Evolutionary conservation across 257 asterid genomes (phyloP), one percentile per base, ranked within the genome.

Genomic region (Solanum paucissectum): DNA sequence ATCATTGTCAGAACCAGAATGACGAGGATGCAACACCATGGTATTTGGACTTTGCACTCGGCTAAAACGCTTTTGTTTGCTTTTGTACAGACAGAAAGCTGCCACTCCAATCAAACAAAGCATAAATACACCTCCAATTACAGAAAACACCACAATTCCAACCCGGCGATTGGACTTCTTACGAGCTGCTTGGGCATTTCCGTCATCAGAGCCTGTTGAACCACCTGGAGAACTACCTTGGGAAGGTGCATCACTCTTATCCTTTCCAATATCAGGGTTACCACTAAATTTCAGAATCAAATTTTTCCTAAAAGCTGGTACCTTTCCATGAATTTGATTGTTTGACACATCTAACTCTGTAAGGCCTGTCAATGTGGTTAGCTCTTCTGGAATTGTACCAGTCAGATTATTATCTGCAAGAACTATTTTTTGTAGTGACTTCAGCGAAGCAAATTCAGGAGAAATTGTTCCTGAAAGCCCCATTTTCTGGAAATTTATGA

Each of bases 41-140:
- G 94, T 93, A 83, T 93, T 93, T 36, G 98, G 99, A 37, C 98
- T 95, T 77, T 93, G 99, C 62, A 96, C 99, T 90, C 95, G 85
- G 93, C 93, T 92, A 34, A 93, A 94, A 8, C 89, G 92, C 90
- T 93, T 94, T 87, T 92, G 96, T 87, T 92, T 95, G 88, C 91
- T 93, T 88, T 91, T 94, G 93, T 92, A 95, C 87, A 94, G 83
- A 89, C 96, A 96, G 90, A 94, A 92, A 69, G 91, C 96, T 3
- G 90, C 95, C 62, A 90, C 34, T 16, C 93, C 94, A 21, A 96
- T 90, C 89, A 96, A 93, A 88, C 92, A 93, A 68, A 94, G 88
- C 55, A 94, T 88, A 73, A 95, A 90, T 21, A 94, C 69, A 34
- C 93, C 91, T 2, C 98, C 98, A 23, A 93, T 83, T 32, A 94